These are phyloP conservation scores for Diaporthe amygdali DNA, from an alignment of 2,329 filamentous ascomycete genomes.

Conservation along the genomic window DNA sequence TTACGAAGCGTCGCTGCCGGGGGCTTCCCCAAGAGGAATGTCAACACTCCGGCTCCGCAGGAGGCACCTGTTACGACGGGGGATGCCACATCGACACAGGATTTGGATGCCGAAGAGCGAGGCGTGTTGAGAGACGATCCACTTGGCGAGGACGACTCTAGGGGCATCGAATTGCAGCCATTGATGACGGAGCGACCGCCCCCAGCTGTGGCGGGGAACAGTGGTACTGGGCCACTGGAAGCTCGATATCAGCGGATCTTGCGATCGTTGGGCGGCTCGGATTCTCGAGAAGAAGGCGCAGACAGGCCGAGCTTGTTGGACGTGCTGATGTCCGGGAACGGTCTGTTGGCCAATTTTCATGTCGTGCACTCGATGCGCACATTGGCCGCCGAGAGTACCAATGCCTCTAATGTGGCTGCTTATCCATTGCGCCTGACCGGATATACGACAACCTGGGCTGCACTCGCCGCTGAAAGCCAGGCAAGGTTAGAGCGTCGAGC, in stretches of 20 bases:
- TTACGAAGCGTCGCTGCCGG: constrained; percentile 17
- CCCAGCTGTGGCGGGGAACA: constrained; percentile 29
- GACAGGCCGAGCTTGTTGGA: constrained; percentile 49
- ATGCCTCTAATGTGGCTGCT: constrained; percentile 43
- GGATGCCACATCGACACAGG: constrained; percentile 42
- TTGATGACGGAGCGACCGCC: constrained; percentile 27
- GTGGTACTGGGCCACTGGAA: constrained; percentile 30
- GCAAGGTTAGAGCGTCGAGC: constrained; percentile 35
- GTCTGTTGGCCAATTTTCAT: constrained; percentile 58
- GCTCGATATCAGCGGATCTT: constrained; percentile 24
- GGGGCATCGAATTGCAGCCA: constrained; percentile 53
- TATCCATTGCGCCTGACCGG: constrained; percentile 59
- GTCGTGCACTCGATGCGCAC: constrained; percentile 54
- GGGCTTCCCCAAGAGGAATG: constrained; percentile 25
- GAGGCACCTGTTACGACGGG: constrained; percentile 20
- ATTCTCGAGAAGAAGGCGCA: constrained; percentile 29
- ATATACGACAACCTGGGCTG: constrained; percentile 59
- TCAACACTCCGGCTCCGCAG: constrained; percentile 31
- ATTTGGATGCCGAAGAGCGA: constrained; percentile 62
- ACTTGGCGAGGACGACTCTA: constrained; percentile 40
- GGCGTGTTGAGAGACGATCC: constrained; percentile 50
- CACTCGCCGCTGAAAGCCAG: constrained; percentile 52
- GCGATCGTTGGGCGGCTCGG: constrained; percentile 28
- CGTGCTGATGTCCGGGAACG: constrained; percentile 60
- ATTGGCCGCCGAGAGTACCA: constrained; percentile 52